These are phyloP conservation scores for Circinella umbellata DNA, from an alignment of 371 early-diverging fungal species.

Conservation along the genomic window DNA sequence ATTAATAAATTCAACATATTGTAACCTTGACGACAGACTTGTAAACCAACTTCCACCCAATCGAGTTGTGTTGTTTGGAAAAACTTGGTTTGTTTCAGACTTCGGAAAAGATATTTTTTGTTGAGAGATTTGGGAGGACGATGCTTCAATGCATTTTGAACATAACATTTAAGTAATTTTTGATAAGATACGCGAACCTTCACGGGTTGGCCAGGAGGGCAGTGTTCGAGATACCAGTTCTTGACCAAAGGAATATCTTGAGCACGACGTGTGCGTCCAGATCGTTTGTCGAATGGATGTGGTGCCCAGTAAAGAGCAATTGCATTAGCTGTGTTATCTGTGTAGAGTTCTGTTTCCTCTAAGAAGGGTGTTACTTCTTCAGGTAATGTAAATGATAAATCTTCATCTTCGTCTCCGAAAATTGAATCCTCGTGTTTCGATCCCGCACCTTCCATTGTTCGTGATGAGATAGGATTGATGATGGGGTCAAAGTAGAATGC, in stretches of 20 bases:
- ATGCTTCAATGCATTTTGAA: slow-evolving; percentile 87
- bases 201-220: slow-evolving; percentile 92
- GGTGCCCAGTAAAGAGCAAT: slow-evolving; percentile 98
- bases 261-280: slow-evolving; percentile 93
- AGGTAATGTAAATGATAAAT: slow-evolving; percentile 80
- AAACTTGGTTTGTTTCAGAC: slow-evolving; percentile 96
- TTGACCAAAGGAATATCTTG: slow-evolving; percentile 96
- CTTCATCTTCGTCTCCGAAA: slow-evolving; percentile 82
- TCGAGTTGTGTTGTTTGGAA: slow-evolving; percentile 98
- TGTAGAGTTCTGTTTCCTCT: slow-evolving; percentile 78
- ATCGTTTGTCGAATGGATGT: slow-evolving; percentile 94
- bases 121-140: slow-evolving; percentile 88
- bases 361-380: slow-evolving; percentile 85
- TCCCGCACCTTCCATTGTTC: slow-evolving; percentile 62
- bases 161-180: slow-evolving; percentile 91
- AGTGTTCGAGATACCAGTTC: slow-evolving; percentile 97
- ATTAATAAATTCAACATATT: slow-evolving; percentile 98
- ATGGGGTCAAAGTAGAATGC: slow-evolving; percentile 97
- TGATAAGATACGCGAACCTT: slow-evolving; percentile 99
- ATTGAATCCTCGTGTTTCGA: slow-evolving; percentile 82
- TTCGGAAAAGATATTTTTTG: slow-evolving; percentile 93
- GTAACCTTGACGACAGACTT: slow-evolving; percentile 98
- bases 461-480: slow-evolving; percentile 94
- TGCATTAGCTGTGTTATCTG: slow-evolving; percentile 91
- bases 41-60: slow-evolving; percentile 99